Evolutionary conservation across 2,329 filamentous ascomycete species (phyloP).

Genomic region (Venturia effusa): DNA sequence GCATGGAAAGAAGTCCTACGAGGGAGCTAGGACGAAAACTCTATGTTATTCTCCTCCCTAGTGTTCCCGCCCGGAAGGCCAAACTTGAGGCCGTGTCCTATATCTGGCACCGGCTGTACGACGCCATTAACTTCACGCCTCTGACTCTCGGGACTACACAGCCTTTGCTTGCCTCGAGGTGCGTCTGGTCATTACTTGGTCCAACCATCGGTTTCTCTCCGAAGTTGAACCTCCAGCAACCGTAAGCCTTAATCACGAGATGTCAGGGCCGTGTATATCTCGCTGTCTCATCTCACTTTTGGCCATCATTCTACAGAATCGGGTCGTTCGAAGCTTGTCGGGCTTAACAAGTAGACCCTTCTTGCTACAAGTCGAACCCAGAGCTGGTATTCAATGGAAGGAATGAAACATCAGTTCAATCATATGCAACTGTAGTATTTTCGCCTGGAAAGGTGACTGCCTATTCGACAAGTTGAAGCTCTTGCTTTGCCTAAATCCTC

Average conservation of each 20-base stretch:
- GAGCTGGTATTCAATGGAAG: too few relatives aligned
- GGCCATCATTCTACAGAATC: too few relatives aligned
- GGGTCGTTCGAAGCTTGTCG: too few relatives aligned
- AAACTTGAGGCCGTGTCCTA: not conserved
- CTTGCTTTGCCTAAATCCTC: too few relatives aligned
- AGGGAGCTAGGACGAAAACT: not conserved
- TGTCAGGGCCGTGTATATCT: too few relatives aligned
- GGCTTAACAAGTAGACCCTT: too few relatives aligned
- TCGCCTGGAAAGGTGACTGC: too few relatives aligned
- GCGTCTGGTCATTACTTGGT: not conserved
- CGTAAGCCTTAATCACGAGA: not conserved
- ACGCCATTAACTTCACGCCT: not conserved
- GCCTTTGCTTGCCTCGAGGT: not conserved
- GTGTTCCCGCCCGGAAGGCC: not conserved
- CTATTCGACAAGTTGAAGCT: too few relatives aligned
- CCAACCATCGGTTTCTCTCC: not conserved
- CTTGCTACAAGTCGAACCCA: too few relatives aligned
- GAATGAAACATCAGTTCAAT: too few relatives aligned
- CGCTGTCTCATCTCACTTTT: too few relatives aligned
- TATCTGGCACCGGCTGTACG: not conserved
- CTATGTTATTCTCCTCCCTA: not conserved
- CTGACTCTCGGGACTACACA: not conserved
- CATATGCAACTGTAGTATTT: too few relatives aligned
- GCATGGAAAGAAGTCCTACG: not conserved
- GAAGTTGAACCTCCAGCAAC: not conserved